phyloP scores from a whole-genome alignment of 1,284 basidiomycete species.

The Rhodotorula sp. region DNA sequence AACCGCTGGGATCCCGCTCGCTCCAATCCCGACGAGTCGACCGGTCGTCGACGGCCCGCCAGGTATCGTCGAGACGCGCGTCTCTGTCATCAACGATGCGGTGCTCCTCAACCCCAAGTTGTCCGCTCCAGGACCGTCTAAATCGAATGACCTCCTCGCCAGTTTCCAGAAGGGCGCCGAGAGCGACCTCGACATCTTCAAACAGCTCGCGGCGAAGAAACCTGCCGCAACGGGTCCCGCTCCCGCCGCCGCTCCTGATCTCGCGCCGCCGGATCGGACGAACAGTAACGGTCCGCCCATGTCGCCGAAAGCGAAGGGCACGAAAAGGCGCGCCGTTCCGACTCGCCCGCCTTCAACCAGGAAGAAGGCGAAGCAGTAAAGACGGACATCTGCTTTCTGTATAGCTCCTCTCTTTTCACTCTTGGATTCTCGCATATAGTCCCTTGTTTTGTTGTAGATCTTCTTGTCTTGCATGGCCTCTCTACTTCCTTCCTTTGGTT shows the following conservation, averaged over 20 bases:
- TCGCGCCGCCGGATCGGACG: no score
- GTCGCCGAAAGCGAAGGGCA: conserved; percentile 2
- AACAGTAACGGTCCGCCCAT: not conserved
- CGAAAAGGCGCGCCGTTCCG: not conserved
- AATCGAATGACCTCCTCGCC: conserved; percentile 17
- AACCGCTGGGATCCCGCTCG: not conserved
- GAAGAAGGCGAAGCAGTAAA: conserved; percentile 5
- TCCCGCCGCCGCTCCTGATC: no score
- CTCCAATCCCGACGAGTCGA: not conserved
- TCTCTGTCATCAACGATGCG: conserved; percentile 22
- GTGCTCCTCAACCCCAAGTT: conserved; percentile 30
- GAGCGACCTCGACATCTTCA: conserved; percentile 12
- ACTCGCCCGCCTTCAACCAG: not conserved
- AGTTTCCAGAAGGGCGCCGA: conserved; percentile 20
- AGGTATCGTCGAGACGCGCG: conserved; percentile 25
- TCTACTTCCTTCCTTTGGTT: not conserved
- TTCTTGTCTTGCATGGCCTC: not conserved
- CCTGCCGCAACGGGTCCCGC: no score
- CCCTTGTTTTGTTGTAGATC: not conserved
- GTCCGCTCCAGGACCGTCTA: not conserved
- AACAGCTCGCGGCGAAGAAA: not conserved
- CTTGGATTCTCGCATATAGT: not conserved
- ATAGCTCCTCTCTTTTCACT: not conserved
- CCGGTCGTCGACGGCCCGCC: conserved; percentile 6
- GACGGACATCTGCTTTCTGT: not conserved